Evolutionary conservation across 129 eudicot species (phyloP).

Genomic region (Artemisia argyi): DNA sequence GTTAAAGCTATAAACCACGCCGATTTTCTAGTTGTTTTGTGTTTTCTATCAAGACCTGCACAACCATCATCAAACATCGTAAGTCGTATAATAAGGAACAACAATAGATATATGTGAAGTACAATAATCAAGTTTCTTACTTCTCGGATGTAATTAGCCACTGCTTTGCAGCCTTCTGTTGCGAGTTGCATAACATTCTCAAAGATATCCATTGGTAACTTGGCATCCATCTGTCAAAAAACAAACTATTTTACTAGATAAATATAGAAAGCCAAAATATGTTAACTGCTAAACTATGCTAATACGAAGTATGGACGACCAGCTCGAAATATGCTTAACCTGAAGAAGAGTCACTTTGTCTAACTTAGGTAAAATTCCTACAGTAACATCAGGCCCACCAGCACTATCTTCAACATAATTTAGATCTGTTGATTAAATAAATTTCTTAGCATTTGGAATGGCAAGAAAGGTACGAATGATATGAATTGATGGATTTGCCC

Average conservation of each 20-base stretch:
- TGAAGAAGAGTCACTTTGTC: constrained; percentile 95
- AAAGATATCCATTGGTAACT: constrained; percentile 75
- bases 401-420: constrained; percentile 97
- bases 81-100: not conserved
- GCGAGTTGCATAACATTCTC: constrained; percentile 91
- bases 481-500: not conserved
- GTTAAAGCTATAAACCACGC: constrained; percentile 4
- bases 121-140: constrained; percentile 47
- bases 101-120: not conserved
- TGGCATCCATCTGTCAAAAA: constrained; percentile 80
- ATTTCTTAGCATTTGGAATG: constrained; percentile 13
- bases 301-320: not conserved
- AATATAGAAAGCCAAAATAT: not conserved
- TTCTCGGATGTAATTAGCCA: constrained; percentile 82
- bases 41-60: constrained; percentile 78
- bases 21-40: constrained; percentile 72
- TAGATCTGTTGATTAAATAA: constrained; percentile 53
- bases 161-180: constrained; percentile 93
- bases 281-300: not conserved
- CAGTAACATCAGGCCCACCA: constrained; percentile 95
- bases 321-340: constrained; percentile 38
- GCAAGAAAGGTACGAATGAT: not conserved
- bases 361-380: constrained; percentile 83
- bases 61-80: constrained; percentile 15
- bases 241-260: not conserved